Base-by-base conservation (phyloP, 257 asterid genomes). In the Primulina eburnea region DNA sequence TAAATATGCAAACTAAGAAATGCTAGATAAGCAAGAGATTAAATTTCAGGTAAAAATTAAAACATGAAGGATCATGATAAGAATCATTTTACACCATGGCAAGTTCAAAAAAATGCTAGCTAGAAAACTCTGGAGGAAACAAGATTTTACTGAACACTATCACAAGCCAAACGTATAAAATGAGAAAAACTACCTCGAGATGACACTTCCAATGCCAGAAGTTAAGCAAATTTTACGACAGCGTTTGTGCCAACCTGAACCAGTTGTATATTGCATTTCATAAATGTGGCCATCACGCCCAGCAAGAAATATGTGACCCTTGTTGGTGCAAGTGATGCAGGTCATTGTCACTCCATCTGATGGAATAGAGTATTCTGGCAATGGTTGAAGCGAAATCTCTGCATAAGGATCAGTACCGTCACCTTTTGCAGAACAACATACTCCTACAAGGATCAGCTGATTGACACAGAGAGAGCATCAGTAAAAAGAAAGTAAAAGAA, bases 261-360 rank as follows among this genome's bases (percentile, higher is more conserved):
- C 97, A 64, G 87, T 94, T 24, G 99, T 78, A 70, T 94, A 91
- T 75, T 91, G 96, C 83, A 94, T 76, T 73, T 87, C 96, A 71
- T 94, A 94, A 74, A 94, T 82, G 70, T 94, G 96, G 38, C 99
- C 97, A 84, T 94, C 99, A 68, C 92, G 95, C 53, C 99, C 97
- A 70, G 99, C 93, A 65, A 94, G 84, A 84, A 89, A 89, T 76
- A 94, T 91, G 64, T 87, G 89, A 62, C 99, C 97, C 79, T 77
- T 78, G 60, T 82, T 80, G 0, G 99, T 94, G 86, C 97, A 89
- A 75, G 92, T 78, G 73, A 94, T 88, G 79, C 99, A 91, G 65
- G 96, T 91, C 96, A 94, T 94, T 52, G 97, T 91, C 84, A 91
- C 99, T 67, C 97, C 99, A 79, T 91, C 97, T 57, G 97, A 89